These are phyloP conservation scores for Nicotiana paniculata DNA, from an alignment of 257 asterid genomes.

Conservation along the genomic window DNA sequence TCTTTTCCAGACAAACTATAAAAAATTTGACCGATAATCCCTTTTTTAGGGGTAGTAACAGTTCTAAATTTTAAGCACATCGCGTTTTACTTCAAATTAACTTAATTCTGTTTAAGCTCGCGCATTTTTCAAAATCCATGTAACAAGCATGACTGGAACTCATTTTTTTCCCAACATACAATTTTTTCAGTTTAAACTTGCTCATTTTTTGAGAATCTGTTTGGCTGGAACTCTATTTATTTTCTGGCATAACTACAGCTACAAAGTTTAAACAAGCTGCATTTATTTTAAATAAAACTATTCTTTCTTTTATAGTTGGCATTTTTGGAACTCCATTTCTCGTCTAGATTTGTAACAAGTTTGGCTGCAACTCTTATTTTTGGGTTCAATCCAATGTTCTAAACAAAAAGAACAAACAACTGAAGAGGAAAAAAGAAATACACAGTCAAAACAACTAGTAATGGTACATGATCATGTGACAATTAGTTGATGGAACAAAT, in stretches of 20 bases:
- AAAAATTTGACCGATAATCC: background rate
- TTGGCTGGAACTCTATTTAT: background rate
- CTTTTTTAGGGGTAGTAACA: background rate
- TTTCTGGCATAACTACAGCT: background rate
- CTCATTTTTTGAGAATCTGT: background rate
- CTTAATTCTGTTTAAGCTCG: background rate
- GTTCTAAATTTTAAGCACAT: background rate
- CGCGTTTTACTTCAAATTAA: background rate
- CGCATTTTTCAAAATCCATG: background rate
- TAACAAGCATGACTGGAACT: background rate
- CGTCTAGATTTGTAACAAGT: background rate
- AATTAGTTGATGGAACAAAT: background rate
- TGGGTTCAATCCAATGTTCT: background rate
- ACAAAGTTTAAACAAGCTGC: background rate
- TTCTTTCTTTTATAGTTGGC: background rate
- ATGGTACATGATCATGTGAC: background rate
- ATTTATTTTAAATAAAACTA: background rate
- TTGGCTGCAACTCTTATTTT: background rate
- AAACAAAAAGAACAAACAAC: background rate
- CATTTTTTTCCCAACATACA: background rate
- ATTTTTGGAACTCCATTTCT: background rate
- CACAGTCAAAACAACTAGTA: background rate
- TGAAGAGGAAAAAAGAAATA: background rate
- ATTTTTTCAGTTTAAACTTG: background rate
- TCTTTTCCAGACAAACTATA: background rate